Evolutionary conservation across 306 rosid species (phyloP), one percentile per base, ranked within the genome.

Genomic region (Vigna mungo): DNA sequence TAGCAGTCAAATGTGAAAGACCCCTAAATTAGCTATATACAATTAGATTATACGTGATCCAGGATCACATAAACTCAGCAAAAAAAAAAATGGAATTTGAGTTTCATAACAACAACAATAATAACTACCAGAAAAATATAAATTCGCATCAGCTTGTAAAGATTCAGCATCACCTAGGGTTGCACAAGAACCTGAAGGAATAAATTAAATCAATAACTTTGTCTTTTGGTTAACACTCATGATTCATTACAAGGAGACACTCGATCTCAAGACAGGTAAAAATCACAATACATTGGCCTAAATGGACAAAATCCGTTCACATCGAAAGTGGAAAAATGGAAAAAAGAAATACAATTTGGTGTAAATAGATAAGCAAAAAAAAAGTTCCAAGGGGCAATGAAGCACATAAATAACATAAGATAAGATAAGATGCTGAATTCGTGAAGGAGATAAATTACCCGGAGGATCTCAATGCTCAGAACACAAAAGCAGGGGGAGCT

Each of bases 371-470:
- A 44, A 2, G 16, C 6, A 18, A 53, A 36, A 16, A 34, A 4
- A 5, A 36, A 16, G 52, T 14, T 23, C 6, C 17, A 65, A 9
- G 47, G 32, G 63, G 61, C 52, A 55, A 72, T 12, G 36, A 11
- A 41, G 12, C 21, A 36, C 21, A 37, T 37, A 79, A 30, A 37
- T n/a, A n/a, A n/a, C n/a, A n/a, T n/a, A 63, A 61, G 43, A 37
- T 36, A 63, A 61, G 43, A 51, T n/a, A 17, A 69, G 44, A 27
- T 25, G 72, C 52, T 54, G 27, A 21, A 60, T 48, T 10, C 17
- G 18, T 8, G 2, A 4, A 18, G 37, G 49, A 64, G 69, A 80
- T 18, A 66, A 67, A n/a, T 41, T 60, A 81, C 81, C 77, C 49
- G 79, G 41, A 72, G 25, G 34, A 65, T 64, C 68, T 37, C 18